A percentile compares a stretch with the other conserved stretches of the same genome.
Conservation (phyloP, 2,329 filamentous ascomycete genomes). For the Colletotrichum sp. region DNA sequence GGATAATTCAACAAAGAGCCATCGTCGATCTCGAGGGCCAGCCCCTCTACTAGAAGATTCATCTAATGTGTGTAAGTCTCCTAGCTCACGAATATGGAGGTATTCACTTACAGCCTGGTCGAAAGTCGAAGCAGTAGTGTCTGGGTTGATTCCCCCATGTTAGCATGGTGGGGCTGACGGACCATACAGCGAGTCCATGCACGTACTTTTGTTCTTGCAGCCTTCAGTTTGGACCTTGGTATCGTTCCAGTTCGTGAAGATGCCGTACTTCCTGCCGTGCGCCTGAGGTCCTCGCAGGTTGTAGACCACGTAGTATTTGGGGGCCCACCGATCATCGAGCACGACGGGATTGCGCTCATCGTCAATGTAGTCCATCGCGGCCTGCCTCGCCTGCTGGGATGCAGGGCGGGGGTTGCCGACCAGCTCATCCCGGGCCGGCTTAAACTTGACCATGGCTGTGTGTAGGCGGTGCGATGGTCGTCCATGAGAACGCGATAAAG, state of each 20-base stretch:
- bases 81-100: neutral
- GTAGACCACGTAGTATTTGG: neutral
- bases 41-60: neutral
- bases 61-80: neutral
- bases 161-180: neutral
- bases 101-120: neutral
- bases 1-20: neutral
- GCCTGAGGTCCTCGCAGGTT: neutral
- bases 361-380: neutral
- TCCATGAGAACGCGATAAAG: neutral
- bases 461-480: neutral
- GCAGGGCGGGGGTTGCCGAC: neutral
- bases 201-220: neutral
- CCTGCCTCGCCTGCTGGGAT: neutral
- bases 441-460: neutral
- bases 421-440: neutral
- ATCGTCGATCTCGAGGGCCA: neutral
- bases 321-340: neutral
- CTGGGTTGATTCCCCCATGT: neutral
- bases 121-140: neutral
- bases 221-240: neutral
- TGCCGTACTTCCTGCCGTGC: neutral
- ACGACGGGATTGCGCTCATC: neutral
- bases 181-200: neutral
- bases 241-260: neutral